Conservation (phyloP, 1,284 basidiomycete genomes). For the Ustilago nuda region DNA sequence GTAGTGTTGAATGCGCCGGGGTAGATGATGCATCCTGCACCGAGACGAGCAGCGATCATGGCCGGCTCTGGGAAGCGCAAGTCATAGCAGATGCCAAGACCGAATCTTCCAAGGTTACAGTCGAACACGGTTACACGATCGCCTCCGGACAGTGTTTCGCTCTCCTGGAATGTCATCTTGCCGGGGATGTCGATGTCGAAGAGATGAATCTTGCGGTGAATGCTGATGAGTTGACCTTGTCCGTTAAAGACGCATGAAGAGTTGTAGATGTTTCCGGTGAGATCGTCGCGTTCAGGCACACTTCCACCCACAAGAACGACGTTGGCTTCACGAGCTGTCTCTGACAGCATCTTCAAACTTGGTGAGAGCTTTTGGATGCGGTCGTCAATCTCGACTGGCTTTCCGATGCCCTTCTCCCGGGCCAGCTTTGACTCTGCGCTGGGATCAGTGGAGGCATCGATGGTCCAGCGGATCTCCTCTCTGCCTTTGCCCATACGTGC, state of each 20-base stretch:
- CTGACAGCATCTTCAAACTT: slow-evolving; percentile 86
- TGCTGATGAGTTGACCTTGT: slow-evolving; percentile 84
- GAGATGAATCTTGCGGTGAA: slow-evolving; percentile 93
- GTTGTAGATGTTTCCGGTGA: slow-evolving; percentile 64
- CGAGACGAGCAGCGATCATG: slow-evolving; percentile 87
- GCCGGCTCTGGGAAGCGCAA: slow-evolving; percentile 93
- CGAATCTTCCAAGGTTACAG: slow-evolving; percentile 91
- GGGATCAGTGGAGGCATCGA: slow-evolving; percentile 49
- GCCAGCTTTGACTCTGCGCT: slow-evolving; percentile 41
- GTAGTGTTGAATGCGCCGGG: slow-evolving; percentile 73
- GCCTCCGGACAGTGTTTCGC: slow-evolving; percentile 88
- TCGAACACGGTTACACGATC: slow-evolving; percentile 83
- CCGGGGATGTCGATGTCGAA: slow-evolving; percentile 99
- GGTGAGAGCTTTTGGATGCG: slow-evolving; percentile 69
- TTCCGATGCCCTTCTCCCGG: slow-evolving; percentile 45
- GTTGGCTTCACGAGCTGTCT: slow-evolving; percentile 81
- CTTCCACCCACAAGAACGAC: slow-evolving; percentile 90
- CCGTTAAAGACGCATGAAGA: slow-evolving; percentile 80
- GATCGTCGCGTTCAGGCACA: slow-evolving; percentile 64
- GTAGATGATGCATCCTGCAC: slow-evolving; percentile 90
- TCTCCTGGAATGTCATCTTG: slow-evolving; percentile 98
- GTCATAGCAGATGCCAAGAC: slow-evolving; percentile 84
- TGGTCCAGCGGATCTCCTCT: slow-evolving; percentile 53
- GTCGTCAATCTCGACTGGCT: slow-evolving; percentile 73
- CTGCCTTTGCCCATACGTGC: slow-evolving; percentile 45